Evolutionary conservation across 2,329 filamentous ascomycete species (phyloP).

Genomic region (Apiospora aurea): DNA sequence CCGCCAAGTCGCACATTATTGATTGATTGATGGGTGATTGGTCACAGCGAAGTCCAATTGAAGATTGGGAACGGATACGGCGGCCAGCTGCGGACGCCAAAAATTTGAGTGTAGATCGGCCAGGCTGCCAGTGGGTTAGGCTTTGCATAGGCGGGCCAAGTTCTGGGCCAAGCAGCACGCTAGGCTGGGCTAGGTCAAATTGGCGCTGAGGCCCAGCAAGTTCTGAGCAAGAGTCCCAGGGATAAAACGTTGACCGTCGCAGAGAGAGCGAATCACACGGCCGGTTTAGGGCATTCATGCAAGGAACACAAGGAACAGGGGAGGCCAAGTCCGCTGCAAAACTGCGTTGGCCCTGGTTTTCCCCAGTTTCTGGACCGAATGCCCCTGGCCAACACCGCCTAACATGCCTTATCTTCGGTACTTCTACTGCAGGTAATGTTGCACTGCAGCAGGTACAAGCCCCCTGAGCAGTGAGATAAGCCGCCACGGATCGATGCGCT

Average conservation of each 20-base stretch:
- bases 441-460: slow-evolving; percentile 8
- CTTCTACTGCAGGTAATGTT: not conserved
- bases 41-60: not conserved
- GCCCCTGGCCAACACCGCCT: not conserved
- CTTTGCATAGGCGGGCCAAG: not conserved
- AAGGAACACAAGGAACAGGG: slow-evolving; percentile 16
- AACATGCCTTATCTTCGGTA: slow-evolving; percentile 2
- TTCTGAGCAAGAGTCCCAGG: not conserved
- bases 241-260: slow-evolving; percentile 16
- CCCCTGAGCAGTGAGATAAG: not conserved
- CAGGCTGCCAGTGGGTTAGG: not conserved
- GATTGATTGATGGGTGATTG: not conserved
- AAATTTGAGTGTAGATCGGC: not conserved
- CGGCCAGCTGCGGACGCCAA: not conserved
- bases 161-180: not conserved
- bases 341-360: not conserved
- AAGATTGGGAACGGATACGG: not conserved
- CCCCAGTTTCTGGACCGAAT: slow-evolving; percentile 3
- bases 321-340: not conserved
- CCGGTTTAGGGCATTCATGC: not conserved
- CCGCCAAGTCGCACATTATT: not conserved
- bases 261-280: not conserved
- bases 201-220: not conserved
- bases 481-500: not conserved
- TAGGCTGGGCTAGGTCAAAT: slow-evolving; percentile 14